A percentile compares a stretch with the other conserved stretches of the same genome.
Conservation (phyloP, 768 basidiomycete species). For the Glaciozyma antarctica region DNA sequence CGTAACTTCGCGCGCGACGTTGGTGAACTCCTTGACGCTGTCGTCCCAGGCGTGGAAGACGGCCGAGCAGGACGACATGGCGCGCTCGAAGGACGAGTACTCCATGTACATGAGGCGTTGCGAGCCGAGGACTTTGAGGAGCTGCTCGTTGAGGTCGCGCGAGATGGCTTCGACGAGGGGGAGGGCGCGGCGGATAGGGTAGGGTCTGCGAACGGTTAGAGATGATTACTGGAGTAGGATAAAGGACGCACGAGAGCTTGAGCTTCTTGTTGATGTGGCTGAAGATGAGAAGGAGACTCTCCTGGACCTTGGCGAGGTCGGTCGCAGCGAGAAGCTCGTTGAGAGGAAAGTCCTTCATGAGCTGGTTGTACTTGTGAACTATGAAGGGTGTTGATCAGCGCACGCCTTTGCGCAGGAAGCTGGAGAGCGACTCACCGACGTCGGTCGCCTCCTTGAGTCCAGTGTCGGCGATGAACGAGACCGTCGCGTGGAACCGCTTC, state of each 20-base stretch:
- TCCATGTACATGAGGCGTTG: slow-evolving; percentile 88
- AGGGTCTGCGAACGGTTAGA: slow-evolving; percentile 47
- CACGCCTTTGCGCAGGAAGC: neutral
- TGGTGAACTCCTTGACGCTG: slow-evolving; percentile 77
- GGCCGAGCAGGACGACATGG: slow-evolving; percentile 61
- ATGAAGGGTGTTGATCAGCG: neutral
- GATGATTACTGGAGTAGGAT: no score
- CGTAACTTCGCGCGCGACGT: slow-evolving; percentile 84
- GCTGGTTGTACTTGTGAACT: slow-evolving; percentile 96
- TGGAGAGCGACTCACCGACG: slow-evolving; percentile 49
- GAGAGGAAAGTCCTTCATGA: slow-evolving; percentile 98
- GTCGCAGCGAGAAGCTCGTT: slow-evolving; percentile 95
- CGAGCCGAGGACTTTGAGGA: slow-evolving; percentile 78
- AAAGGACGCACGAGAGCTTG: slow-evolving; percentile 55
- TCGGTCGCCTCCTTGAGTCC: slow-evolving; percentile 91
- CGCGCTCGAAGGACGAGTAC: slow-evolving; percentile 84
- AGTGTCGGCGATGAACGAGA: slow-evolving; percentile 95
- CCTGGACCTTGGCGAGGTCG: slow-evolving; percentile 88
- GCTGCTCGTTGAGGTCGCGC: slow-evolving; percentile 90
- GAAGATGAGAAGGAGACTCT: slow-evolving; percentile 77
- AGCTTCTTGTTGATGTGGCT: slow-evolving; percentile 91
- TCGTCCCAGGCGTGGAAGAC: slow-evolving; percentile 83
- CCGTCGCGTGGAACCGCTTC: slow-evolving; percentile 92
- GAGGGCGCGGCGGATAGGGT: slow-evolving; percentile 88
- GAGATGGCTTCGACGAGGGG: slow-evolving; percentile 98